Evolutionary conservation across 768 basidiomycete genomes (phyloP), one percentile per base, ranked within the genome.

Genomic region (Hygrophorus russula): DNA sequence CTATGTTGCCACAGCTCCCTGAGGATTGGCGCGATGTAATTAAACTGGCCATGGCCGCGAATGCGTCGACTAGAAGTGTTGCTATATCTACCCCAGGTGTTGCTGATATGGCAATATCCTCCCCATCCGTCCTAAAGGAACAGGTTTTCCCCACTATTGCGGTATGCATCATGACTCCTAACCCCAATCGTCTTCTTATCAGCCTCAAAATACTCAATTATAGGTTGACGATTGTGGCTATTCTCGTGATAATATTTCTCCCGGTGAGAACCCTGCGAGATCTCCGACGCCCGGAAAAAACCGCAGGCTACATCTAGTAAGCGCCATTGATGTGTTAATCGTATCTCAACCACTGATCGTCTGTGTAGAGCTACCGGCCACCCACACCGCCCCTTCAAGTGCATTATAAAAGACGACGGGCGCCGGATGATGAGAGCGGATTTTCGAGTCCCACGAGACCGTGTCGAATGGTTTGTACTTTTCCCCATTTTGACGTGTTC

Each of bases 331-430:
- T 20, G 4, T 15, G 9, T 24, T 28, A 4, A n/a, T 12, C 9
- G 11, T 12, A 13, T 27, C 13, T 45, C 28, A 29, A 12, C 31
- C 14, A 20, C 5, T 24, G 10, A 24, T 34, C 24, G 12, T 12
- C 24, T n/a, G 8, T 39, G 3, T 43, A 76, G 76, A 57, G 64
- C 28, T 78, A 74, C 54, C 68, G 76, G n/a, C 74, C 76, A 35
- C 76, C 76, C 4, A 78, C 76, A 1, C 76, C 76, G 2, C 76
- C 76, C 19, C 57, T 75, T 18, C 67, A 64, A 14, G 24, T 59
- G 27, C 46, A 54, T 28, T 58, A 61, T 36, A 64, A 62, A 51
- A 63, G 61, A 53, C 60, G 55, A 24, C 59, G 56, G 37, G 57
- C 55, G n/a, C 38, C 42, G 11, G 59, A 58, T 31, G 45, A 46